Conservation (phyloP, 345 rosid species). For the Iberis pinnata region DNA sequence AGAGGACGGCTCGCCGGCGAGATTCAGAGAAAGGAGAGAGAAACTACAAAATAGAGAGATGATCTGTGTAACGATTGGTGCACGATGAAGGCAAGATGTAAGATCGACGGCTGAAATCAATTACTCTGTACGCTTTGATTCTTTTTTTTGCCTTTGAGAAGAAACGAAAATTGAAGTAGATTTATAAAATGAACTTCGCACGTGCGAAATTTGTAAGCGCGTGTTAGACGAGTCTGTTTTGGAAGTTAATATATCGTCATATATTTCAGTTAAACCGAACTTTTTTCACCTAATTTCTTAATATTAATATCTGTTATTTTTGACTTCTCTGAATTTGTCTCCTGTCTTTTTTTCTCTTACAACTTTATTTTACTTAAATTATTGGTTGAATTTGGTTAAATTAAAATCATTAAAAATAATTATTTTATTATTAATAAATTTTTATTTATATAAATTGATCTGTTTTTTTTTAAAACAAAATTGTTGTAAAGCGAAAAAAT, state of each 20-base stretch:
- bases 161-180: not conserved
- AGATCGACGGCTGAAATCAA: conserved; percentile 29
- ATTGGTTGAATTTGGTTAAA: no score
- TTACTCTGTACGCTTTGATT: not conserved
- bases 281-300: not conserved
- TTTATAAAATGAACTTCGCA: conserved; percentile 20
- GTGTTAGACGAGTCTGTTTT: conserved; percentile 28
- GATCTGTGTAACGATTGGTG: conserved; percentile 20
- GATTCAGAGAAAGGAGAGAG: conserved; percentile 6
- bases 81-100: conserved; percentile 16
- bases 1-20: conserved; percentile 29
- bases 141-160: not conserved
- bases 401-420: no score
- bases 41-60: conserved; percentile 3
- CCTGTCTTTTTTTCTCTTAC: no score
- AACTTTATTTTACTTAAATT: no score
- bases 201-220: conserved; percentile 21
- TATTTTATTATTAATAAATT: no score
- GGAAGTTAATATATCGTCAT: conserved; percentile 19
- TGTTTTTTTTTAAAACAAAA: no score
- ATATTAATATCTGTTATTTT: no score
- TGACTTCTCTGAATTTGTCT: no score
- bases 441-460: no score
- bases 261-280: conserved; percentile 12
- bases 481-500: no score